Conservation (phyloP, 208 protist species). For the Trypanosoma brucei region DNA sequence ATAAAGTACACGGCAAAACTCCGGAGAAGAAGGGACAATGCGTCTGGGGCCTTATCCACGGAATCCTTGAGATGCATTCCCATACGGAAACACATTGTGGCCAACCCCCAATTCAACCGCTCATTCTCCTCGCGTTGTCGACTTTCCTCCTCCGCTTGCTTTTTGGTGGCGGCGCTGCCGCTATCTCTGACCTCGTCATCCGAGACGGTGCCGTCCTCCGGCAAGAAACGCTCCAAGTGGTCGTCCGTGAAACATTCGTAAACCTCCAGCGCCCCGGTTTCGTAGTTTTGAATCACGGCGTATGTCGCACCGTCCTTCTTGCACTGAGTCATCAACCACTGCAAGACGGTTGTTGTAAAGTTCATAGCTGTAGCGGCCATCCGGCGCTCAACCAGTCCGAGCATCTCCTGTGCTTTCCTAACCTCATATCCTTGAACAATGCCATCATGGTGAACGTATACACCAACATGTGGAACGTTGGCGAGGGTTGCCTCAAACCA, state of each 20-base stretch:
- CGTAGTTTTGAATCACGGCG: conserved; percentile 52
- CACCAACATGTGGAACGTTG: conserved; percentile 70
- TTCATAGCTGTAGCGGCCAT: conserved; percentile 75
- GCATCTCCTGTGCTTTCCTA: conserved; percentile 64
- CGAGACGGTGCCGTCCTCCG: conserved; percentile 19
- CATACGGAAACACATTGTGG: conserved; percentile 69
- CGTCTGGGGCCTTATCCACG: conserved; percentile 34
- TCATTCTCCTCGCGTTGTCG: conserved; percentile 14
- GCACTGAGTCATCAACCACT: conserved; percentile 69
- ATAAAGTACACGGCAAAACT: conserved; percentile 50
- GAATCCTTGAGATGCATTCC: conserved; percentile 51
- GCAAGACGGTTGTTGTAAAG: conserved; percentile 74
- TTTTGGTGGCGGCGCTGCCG: neutral
- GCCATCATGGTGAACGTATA: conserved; percentile 75
- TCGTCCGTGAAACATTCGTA: conserved; percentile 54
- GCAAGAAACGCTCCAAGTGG: conserved; percentile 14
- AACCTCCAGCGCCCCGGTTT: conserved; percentile 51
- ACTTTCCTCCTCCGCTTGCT: conserved; percentile 5
- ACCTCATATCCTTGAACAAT: conserved; percentile 70
- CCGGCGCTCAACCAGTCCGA: conserved; percentile 49
- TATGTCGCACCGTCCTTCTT: conserved; percentile 60
- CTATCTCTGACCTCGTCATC: neutral
- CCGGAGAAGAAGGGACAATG: conserved; percentile 48
- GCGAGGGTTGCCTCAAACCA: conserved; percentile 86
- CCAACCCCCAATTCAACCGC: conserved; percentile 53